A percentile compares a stretch with the other conserved stretches of the same genome.
phyloP scores from a whole-genome alignment of 148 eudicot species.

The Polygonum aviculare region DNA sequence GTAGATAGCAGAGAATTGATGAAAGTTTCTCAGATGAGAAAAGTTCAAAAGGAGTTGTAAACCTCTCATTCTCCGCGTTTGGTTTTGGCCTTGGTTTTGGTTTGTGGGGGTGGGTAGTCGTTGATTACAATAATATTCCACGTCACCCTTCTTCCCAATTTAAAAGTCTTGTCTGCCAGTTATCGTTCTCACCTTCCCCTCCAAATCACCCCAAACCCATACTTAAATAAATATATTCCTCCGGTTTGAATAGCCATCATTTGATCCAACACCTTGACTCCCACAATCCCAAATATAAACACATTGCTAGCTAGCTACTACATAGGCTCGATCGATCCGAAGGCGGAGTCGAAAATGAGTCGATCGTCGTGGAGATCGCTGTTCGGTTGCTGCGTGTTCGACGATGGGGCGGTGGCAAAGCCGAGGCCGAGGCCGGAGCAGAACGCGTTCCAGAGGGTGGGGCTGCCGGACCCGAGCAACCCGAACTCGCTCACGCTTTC shows the following conservation, averaged over 20 bases:
- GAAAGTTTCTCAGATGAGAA: conserved; percentile 3
- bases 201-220: background rate
- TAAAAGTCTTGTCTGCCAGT: conserved; percentile 21
- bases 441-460: conserved; percentile 29
- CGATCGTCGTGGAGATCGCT: conserved; percentile 25
- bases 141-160: background rate
- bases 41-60: conserved; percentile 24
- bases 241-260: background rate
- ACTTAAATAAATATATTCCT: background rate
- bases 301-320: no score
- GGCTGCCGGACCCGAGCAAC: conserved; percentile 41
- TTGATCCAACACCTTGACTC: background rate
- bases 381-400: conserved; percentile 27
- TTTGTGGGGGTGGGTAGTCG: conserved; percentile 27
- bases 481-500: conserved; percentile 39
- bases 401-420: conserved; percentile 9
- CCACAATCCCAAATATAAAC: background rate
- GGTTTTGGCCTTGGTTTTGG: background rate
- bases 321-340: no score
- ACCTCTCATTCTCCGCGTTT: conserved; percentile 26
- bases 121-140: conserved; percentile 29
- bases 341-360: background rate
- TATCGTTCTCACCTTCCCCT: conserved; percentile 21
- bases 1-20: background rate
- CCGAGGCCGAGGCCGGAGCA: conserved; percentile 10